phyloP scores from a whole-genome alignment of 495 filamentous ascomycete genomes.

The Lophiotrema nucula region DNA sequence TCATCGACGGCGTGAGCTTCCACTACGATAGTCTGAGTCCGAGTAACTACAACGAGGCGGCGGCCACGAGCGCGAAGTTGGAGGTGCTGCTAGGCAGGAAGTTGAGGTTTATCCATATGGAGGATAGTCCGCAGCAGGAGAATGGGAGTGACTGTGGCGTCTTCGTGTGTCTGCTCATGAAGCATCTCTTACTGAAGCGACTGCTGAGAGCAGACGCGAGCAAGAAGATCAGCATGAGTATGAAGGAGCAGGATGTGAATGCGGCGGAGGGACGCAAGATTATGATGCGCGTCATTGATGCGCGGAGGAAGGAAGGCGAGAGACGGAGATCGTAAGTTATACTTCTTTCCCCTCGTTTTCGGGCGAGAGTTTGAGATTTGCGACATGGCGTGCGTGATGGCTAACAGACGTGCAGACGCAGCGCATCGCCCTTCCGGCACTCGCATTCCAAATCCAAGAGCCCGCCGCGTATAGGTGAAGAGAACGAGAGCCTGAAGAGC shows the following conservation, averaged over 20 bases:
- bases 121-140: constrained; percentile 86
- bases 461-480: constrained; percentile 42
- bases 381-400: background rate
- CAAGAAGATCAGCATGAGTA: constrained; percentile 89
- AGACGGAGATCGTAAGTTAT: constrained; percentile 70
- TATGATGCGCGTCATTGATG: constrained; percentile 84
- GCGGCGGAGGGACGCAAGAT: constrained; percentile 73
- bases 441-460: constrained; percentile 24
- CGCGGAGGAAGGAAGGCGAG: constrained; percentile 77
- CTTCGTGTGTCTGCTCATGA: constrained; percentile 92
- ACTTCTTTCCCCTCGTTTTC: constrained; percentile 4
- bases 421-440: constrained; percentile 34
- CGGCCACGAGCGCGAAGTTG: constrained; percentile 61
- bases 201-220: constrained; percentile 72
- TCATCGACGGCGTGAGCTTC: constrained; percentile 87
- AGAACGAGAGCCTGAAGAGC: constrained; percentile 30
- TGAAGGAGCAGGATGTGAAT: constrained; percentile 77
- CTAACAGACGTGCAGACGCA: constrained; percentile 22
- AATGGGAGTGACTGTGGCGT: constrained; percentile 94
- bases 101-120: constrained; percentile 70
- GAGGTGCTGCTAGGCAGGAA: constrained; percentile 59
- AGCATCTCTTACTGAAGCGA: constrained; percentile 77
- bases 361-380: background rate
- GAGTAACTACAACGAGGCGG: constrained; percentile 71
- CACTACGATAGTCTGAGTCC: constrained; percentile 92